Base-by-base conservation (phyloP, 2,329 filamentous ascomycete genomes). In the Cytospora piceicola region DNA sequence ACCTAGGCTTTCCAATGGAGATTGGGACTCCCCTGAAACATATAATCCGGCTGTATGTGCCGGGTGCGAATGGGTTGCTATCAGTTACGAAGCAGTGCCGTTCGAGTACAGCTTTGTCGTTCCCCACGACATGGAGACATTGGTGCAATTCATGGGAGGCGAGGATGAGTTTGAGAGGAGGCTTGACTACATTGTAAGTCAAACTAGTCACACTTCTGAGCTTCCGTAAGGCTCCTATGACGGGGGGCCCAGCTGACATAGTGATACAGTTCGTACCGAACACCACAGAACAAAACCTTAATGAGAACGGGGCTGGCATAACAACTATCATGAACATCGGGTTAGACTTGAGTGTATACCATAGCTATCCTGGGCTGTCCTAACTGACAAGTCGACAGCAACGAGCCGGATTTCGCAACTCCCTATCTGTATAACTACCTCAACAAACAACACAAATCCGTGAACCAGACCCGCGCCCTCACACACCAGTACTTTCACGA, bases 401-500 rank as follows among this genome's bases (percentile, higher is more conserved):
- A 91, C 69, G 81, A 83, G 64, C 81, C 81, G 0, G 72, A 87
- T 53, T 90, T 90, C 72, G 77, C 90, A 1, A 84, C 83, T 1
- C 82, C 90, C 0, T 91, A 86, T 74, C 84, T 90, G 68, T 91
- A 89, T 74, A 88, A 91, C 76, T 91, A 90, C 69, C 85, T 84
- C 0, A 88, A 87, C 0, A 84, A 88, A 0, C 89, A 89, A 0
- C 88, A 76, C 0, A 76, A 83, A 2, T 85, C 83, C 0, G 81
- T 83, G 1, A 71, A 74, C 46, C 84, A 86, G 54, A 81, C 83
- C 0, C 88, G 90, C 70, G 84, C 78, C 69, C 90, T 91, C 71
- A 89, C 91, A 51, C 88, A 89, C 0, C 78, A 79, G 0, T 85
- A 82, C 71, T 92, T 91, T 77, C 82, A 85, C 69, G 81, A 85